Evolutionary conservation across 257 asterid genomes (phyloP).

Genomic region (Coffea eugenioides): DNA sequence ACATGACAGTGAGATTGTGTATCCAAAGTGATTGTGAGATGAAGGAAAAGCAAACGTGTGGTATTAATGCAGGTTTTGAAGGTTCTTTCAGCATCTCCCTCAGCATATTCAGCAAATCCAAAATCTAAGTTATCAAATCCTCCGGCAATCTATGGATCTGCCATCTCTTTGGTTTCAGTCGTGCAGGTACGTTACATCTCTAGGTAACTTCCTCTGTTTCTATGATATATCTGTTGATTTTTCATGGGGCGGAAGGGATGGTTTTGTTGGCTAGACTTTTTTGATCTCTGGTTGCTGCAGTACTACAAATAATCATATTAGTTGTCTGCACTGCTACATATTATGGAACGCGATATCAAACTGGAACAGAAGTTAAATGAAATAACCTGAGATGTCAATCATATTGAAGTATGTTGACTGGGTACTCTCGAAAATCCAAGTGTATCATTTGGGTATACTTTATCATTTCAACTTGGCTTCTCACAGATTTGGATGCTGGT

Average conservation of each 20-base stretch:
- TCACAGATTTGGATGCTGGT: not conserved
- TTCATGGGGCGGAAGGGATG: not conserved
- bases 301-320: not conserved
- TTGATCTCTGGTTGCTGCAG: not conserved
- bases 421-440: too few species aligned
- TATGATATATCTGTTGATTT: not conserved
- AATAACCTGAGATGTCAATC: too few species aligned
- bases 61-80: conserved; percentile 46
- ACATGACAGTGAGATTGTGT: not conserved
- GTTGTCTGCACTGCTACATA: not conserved
- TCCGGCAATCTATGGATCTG: conserved; percentile 69
- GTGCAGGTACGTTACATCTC: conserved; percentile 60
- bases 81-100: conserved; percentile 79
- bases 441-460: too few species aligned
- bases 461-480: too few species aligned
- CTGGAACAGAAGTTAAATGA: not conserved
- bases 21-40: not conserved
- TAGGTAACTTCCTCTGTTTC: not conserved
- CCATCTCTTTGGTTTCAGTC: conserved; percentile 73
- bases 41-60: not conserved
- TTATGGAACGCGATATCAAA: not conserved
- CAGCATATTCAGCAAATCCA: conserved; percentile 84
- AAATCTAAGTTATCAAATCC: conserved; percentile 64
- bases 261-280: not conserved
- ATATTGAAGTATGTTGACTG: too few species aligned